Evolutionary conservation across 1,284 basidiomycete species (phyloP), one percentile per base, ranked within the genome.

Genomic region (Fomitiporia mediterranea): DNA sequence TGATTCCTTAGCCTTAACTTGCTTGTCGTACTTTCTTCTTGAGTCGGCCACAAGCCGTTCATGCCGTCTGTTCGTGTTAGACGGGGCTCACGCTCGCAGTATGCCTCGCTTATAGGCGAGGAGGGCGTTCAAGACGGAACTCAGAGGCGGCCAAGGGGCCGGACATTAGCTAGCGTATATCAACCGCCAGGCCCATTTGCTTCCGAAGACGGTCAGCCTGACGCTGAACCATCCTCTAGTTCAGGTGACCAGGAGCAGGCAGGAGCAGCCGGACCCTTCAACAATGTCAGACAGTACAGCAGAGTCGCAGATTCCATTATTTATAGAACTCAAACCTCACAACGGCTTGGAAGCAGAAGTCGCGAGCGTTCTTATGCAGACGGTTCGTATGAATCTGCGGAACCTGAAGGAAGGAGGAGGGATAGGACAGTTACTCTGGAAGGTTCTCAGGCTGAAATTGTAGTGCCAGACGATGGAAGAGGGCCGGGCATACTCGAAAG

Each of bases 31-130:
- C 58, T 4, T 25, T 51, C 37, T 37, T 27, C 37, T 8, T 13
- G 15, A 25, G 11, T 30, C 21, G 6, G 8, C 17, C 9, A 15
- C 17, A 34, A 27, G 25, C 27, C 17, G 19, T n/a, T 28, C 32
- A 82, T 82, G 80, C 80, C 81, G 32, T 84, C 82, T 46, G 76
- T 85, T 46, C 73, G 80, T 62, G 73, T 85, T 30, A 75, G 71
- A 64, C 70, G 75, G 27, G 72, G 73, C 54, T n/a, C n/a, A n/a
- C n/a, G n/a, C n/a, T 56, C 60, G 15, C 55, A 65, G 2, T 80
- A 80, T 64, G 67, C 72, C 17, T 69, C 68, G 38, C 67, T 80
- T 35, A 62, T 13, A n/a, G 58, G 55, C 23, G 58, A 69, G 42
- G 73, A 75, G 49, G 46, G 51, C 54, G 21, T 57, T 60, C 30